These are phyloP conservation scores for Boletus rex-veris DNA, from an alignment of 768 basidiomycete genomes.

Conservation along the genomic window DNA sequence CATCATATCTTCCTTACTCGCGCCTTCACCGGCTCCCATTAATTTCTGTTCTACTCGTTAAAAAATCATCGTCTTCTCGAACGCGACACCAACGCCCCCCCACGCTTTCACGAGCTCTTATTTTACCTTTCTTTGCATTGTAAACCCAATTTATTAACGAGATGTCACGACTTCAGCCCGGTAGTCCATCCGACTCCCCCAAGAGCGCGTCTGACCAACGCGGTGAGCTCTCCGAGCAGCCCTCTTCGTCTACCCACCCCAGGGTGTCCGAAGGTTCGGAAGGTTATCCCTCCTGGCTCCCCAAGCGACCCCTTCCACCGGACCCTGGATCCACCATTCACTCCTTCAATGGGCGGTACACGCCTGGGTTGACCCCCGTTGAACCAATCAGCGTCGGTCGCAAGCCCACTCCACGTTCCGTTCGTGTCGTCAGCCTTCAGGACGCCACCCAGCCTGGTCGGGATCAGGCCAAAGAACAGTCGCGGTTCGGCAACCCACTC, in stretches of 20 bases:
- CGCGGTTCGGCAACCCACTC: slow-evolving; percentile 38
- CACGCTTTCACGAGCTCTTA: slow-evolving; percentile 30
- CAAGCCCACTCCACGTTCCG: slow-evolving; percentile 74
- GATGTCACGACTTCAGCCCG: slow-evolving; percentile 36
- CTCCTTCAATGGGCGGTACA: slow-evolving; percentile 45
- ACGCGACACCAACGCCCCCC: slow-evolving; percentile 34
- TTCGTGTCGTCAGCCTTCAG: slow-evolving; percentile 74
- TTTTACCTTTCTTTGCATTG: slow-evolving; percentile 30
- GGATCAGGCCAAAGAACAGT: slow-evolving; percentile 51
- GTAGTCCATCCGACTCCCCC: slow-evolving; percentile 29
- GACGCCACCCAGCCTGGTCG: slow-evolving; percentile 42
- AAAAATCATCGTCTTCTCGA: slow-evolving; percentile 9
- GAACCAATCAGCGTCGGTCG: slow-evolving; percentile 50
- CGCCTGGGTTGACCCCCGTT: slow-evolving; percentile 32
- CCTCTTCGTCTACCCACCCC: slow-evolving; percentile 34
- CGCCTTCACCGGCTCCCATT: slow-evolving; percentile 12
- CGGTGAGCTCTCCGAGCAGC: slow-evolving; percentile 32
- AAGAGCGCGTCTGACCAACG: slow-evolving; percentile 30
- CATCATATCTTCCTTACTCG: slow-evolving; percentile 20
- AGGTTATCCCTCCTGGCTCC: slow-evolving; percentile 84
- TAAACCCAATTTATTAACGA: slow-evolving; percentile 32
- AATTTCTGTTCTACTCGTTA: slow-evolving; percentile 16
- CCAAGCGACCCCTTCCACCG: slow-evolving; percentile 71
- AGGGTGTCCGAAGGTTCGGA: slow-evolving; percentile 46
- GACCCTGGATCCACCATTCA: slow-evolving; percentile 70